These are phyloP conservation scores for Cryomyces minteri DNA, from an alignment of 495 filamentous ascomycete genomes.

Conservation along the genomic window DNA sequence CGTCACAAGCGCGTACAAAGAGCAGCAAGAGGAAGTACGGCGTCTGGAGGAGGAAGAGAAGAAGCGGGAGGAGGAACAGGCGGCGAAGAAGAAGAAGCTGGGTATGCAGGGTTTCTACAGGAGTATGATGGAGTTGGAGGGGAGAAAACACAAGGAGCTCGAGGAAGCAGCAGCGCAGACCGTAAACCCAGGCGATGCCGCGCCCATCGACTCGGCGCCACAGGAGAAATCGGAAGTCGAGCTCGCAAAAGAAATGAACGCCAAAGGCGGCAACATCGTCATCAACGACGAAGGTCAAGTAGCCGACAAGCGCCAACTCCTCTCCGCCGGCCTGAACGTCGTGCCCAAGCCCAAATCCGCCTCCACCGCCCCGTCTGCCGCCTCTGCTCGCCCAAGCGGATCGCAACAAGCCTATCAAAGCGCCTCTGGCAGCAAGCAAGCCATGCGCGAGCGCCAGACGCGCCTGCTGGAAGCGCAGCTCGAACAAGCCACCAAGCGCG, in stretches of 20 bases:
- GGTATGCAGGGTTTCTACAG: constrained; percentile 84
- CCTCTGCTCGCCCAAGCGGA: constrained; percentile 16
- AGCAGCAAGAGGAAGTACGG: constrained; percentile 71
- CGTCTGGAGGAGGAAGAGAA: constrained; percentile 69
- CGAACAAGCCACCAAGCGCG: constrained; percentile 53
- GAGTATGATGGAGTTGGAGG: constrained; percentile 58
- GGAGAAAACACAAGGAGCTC: constrained; percentile 50
- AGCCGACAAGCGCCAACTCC: constrained; percentile 79
- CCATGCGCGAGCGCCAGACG: constrained; percentile 63
- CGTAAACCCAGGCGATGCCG: constrained; percentile 29
- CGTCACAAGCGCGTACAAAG: constrained; percentile 88
- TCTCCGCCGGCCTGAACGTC: constrained; percentile 78
- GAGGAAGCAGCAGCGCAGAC: constrained; percentile 38
- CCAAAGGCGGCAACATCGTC: constrained; percentile 45
- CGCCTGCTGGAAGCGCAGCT: constrained; percentile 75
- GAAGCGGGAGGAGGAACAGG: constrained; percentile 46
- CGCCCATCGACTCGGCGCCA: constrained; percentile 12
- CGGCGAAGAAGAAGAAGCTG: constrained; percentile 39
- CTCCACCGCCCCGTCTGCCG: constrained; percentile 15
- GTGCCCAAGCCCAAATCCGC: constrained; percentile 37
- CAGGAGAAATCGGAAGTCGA: constrained; percentile 53
- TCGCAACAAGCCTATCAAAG: constrained; percentile 25
- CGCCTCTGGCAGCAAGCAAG: constrained; percentile 30
- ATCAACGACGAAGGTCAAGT: constrained; percentile 91
- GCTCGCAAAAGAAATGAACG: constrained; percentile 53